Conservation (phyloP, 768 basidiomycete genomes). For the Russula compacta region DNA sequence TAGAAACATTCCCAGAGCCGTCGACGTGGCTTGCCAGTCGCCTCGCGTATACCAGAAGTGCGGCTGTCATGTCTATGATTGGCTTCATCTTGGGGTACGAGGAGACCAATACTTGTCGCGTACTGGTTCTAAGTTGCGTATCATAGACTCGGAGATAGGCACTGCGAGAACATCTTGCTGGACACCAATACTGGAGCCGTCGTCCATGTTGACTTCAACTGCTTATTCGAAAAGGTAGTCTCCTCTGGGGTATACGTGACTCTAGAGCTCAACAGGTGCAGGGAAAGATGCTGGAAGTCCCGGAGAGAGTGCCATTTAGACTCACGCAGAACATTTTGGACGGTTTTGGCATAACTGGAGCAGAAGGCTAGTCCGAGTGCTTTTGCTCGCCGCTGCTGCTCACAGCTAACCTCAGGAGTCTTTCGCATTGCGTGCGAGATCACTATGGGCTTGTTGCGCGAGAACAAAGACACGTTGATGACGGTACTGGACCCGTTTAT, state of each 20-base stretch:
- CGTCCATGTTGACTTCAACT: constrained; percentile 97
- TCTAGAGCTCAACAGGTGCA: constrained; percentile 20
- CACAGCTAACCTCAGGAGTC: constrained; percentile 42
- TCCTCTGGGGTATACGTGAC: neutral
- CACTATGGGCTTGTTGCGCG: constrained; percentile 75
- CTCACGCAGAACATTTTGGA: constrained; percentile 90
- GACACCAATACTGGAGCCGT: constrained; percentile 83
- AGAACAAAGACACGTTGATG: constrained; percentile 90
- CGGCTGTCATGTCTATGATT: constrained; percentile 98
- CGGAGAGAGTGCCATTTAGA: constrained; percentile 90
- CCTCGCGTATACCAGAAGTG: constrained; percentile 77
- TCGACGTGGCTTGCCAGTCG: constrained; percentile 89
- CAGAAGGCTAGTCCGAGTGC: constrained; percentile 55
- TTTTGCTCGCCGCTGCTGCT: neutral
- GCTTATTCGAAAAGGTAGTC: constrained; percentile 87
- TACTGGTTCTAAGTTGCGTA: neutral
- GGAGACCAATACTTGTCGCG: constrained; percentile 21
- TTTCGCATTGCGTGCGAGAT: constrained; percentile 90
- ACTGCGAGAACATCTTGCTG: constrained; percentile 92
- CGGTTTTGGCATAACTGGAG: constrained; percentile 85
- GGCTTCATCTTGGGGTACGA: constrained; percentile 90
- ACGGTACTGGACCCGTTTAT: constrained; percentile 94
- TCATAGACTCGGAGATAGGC: constrained; percentile 88
- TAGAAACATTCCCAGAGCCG: constrained; percentile 95
- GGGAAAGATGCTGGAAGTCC: constrained; percentile 79